phyloP scores from a whole-genome alignment of 192 early-diverging fungal genomes.

The Geranomyces michiganensis region DNA sequence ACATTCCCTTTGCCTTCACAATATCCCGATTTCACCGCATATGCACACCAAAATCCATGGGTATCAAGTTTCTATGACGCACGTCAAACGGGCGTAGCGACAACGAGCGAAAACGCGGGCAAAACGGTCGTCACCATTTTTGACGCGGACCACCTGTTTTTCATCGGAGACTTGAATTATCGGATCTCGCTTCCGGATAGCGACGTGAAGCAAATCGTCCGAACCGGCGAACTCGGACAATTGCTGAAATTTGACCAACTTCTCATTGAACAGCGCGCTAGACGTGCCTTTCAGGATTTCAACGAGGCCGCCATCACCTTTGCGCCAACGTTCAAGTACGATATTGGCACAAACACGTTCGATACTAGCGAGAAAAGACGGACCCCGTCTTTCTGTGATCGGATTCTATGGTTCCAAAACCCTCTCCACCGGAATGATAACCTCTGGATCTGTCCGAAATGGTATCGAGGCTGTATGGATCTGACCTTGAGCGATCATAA shows the following conservation, averaged over 20 bases:
- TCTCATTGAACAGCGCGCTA: conserved; percentile 59
- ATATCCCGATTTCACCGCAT: conserved; percentile 42
- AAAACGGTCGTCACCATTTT: conserved; percentile 36
- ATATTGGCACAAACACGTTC: conserved; percentile 77
- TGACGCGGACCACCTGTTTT: conserved; percentile 72
- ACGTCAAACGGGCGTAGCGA: conserved; percentile 8
- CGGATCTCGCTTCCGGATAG: conserved; percentile 70
- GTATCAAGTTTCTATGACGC: conserved; percentile 37
- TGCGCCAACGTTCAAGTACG: conserved; percentile 91
- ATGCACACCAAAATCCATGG: conserved; percentile 49
- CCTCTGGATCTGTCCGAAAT: conserved; percentile 51
- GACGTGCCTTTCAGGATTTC: conserved; percentile 82
- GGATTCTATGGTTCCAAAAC: conserved; percentile 82
- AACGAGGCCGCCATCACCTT: conserved; percentile 79
- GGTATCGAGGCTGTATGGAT: conserved; percentile 66
- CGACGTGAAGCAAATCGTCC: conserved; percentile 60
- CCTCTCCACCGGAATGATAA: conserved; percentile 38
- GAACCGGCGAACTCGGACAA: conserved; percentile 57
- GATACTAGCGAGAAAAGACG: conserved; percentile 85
- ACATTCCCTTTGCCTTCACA: conserved; percentile 49
- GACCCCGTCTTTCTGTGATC: conserved; percentile 91
- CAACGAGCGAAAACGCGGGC: neutral
- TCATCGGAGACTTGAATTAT: conserved; percentile 97
- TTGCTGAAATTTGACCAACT: conserved; percentile 87
- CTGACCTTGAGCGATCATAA: conserved; percentile 86